Percentiles rank a stretch among this genome's conserved stretches.
These are phyloP conservation scores for Podospora tetraspora DNA, from an alignment of 495 filamentous ascomycete genomes.

Conservation along the genomic window DNA sequence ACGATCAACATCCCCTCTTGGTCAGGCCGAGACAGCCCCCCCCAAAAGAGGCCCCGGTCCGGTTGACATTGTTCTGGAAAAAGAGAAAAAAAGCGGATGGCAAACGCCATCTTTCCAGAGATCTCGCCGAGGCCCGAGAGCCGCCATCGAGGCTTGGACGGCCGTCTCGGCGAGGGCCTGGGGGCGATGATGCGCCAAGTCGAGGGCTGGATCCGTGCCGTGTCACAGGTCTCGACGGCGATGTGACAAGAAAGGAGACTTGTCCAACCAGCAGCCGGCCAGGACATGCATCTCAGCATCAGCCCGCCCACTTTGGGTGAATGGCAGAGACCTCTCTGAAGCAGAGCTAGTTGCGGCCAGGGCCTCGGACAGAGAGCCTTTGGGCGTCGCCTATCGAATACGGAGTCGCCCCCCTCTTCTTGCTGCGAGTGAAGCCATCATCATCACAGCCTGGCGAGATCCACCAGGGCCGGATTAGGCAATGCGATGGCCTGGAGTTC, in stretches of 20 bases:
- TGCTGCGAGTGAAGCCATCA: neutral
- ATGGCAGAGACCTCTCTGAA: slow-evolving; percentile 6
- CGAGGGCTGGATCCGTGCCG: slow-evolving; percentile 8
- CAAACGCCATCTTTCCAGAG: neutral
- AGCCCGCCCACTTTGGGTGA: neutral
- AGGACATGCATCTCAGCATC: slow-evolving; percentile 1
- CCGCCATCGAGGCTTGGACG: neutral
- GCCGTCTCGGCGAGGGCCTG: neutral
- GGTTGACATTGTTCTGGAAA: neutral
- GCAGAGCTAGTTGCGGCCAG: neutral
- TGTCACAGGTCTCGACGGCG: slow-evolving; percentile 13
- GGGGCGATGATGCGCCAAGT: slow-evolving; percentile 7
- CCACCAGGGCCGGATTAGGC: neutral
- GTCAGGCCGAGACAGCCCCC: neutral
- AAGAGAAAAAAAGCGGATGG: neutral
- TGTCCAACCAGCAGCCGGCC: slow-evolving; percentile 14
- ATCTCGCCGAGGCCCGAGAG: neutral
- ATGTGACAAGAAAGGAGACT: slow-evolving; percentile 10
- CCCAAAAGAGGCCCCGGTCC: neutral
- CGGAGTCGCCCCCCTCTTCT: neutral
- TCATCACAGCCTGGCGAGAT: neutral
- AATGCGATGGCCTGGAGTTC: neutral
- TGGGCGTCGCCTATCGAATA: neutral
- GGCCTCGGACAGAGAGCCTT: neutral
- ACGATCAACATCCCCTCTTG: neutral